Base-by-base conservation (phyloP, 2,329 filamentous ascomycete genomes). In the Stagonosporopsis tanaceti region DNA sequence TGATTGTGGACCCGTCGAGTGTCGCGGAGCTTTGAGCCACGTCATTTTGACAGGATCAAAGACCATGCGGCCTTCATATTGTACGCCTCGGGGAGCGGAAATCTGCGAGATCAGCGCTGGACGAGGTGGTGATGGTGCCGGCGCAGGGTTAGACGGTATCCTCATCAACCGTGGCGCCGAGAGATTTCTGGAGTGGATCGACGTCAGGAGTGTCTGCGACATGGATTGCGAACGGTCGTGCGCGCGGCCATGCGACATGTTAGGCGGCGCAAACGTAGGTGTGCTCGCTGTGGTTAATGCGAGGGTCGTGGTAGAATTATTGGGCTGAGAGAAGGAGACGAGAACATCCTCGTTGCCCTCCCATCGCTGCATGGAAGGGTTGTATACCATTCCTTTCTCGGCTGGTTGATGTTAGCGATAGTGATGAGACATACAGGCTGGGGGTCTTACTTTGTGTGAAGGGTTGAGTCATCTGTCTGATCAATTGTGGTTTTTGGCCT, bases 41-140 rank as follows among this genome's bases (percentile, higher is more conserved):
- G 93, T 96, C 94, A 99, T 98, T 67, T 92, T 92, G 61, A 92
- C 89, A 3, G 95, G 95, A 72, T 99, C 95, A 74, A 98, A 99
- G 9, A 98, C 90, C 95, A 99, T 99, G 66, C 93, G 92, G n/a
- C 93, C 91, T 56, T 97, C 93, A 34, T 97, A 90, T 77, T 97
- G 93, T 14, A 97, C 90, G 60, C 92, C 93, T 70, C 94, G 91
- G 60, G 89, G 74, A 25, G 67, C 88, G 52, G 90, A 91, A 64
- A 97, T 91, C 64, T 97, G 95, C 45, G 93, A 93, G 69, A 99
- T 99, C 17, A 99, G 84, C 6, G 94, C 93, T 9, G 92, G 81
- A 83, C 60, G 89, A 78, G 66, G 82, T 35, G 80, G 81, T 39
- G 78, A 81, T 76, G 58, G 72, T n/a, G 62, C 65, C 17, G 66